Evolutionary conservation across 73 alveolate species (phyloP).

Genomic region (Paraurostyla sp.): DNA sequence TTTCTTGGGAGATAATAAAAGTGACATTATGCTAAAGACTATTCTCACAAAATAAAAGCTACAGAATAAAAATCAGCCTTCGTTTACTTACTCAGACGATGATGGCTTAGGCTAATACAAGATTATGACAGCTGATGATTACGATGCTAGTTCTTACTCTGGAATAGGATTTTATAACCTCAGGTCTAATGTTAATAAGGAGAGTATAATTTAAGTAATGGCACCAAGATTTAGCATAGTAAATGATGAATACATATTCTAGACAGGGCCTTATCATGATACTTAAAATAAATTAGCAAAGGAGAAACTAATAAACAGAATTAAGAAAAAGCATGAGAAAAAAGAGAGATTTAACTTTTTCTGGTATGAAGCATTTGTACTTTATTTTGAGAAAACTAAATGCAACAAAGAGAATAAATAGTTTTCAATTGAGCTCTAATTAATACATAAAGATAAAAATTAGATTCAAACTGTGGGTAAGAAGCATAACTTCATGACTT

Average conservation of each 20-base stretch:
- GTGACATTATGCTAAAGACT: not conserved
- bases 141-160: not conserved
- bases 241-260: not conserved
- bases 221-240: not conserved
- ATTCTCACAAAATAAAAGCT: not conserved
- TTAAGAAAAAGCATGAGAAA: not conserved
- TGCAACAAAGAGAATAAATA: not conserved
- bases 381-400: not conserved
- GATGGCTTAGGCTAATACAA: too few species aligned
- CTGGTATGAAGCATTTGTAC: not conserved
- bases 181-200: not conserved
- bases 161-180: not conserved
- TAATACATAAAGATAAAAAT: not conserved
- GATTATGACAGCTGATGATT: too few species aligned
- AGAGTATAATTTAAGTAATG: not conserved
- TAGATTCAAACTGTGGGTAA: not conserved
- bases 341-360: not conserved
- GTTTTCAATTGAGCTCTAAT: not conserved
- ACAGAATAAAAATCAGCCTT: not conserved
- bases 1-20: not conserved
- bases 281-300: not conserved
- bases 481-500: not conserved
- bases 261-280: not conserved
- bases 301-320: not conserved
- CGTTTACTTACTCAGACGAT: too few species aligned